Base-by-base conservation (phyloP, 2,329 filamentous ascomycete genomes). In the Raffaelea albimanens region DNA sequence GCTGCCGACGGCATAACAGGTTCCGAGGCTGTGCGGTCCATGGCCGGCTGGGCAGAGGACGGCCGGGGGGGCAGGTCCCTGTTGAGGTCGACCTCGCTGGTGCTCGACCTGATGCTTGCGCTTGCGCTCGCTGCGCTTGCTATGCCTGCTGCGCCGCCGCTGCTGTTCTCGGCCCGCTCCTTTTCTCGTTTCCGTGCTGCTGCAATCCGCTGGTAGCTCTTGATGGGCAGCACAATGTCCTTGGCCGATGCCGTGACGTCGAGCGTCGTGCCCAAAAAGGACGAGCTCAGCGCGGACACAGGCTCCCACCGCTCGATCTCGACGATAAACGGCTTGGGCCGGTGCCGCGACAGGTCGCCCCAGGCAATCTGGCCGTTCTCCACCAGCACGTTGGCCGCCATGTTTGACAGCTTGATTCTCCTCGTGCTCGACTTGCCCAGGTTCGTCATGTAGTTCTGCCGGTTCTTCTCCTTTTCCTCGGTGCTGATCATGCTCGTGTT, bases 261-360 rank as follows among this genome's bases (percentile, higher is more conserved):
- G 7, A 38, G 5, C 14, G 14, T 71, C 16, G 90, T 90, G 4
- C 85, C 84, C 19, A 95, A 69, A 1, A 96, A 66, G 0, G 89
- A 87, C 42, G 80, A 78, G 1, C 87, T 82, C 18, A 80, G 85
- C 20, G 87, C 87, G n/a, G 83, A 82, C 23, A 94, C 78, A 0
- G 87, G 87, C 54, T 93, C 87, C 57, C 78, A 81, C 0, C 87
- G 87, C 39, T 18, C 8, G 16, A 21, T 22, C 31, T 44, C 29
- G 20, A 44, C 20, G 7, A 18, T 21, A 14, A 36, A 33, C 16
- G 42, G 14, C 42, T 34, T 34, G 5, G 29, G 29, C 9, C 11
- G 18, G 42, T 69, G 56, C 20, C 75, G 59, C 40, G 67, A 65
- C 5, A 78, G 59, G 38, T 75, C 67, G 11, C 63, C 63, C 63